These are phyloP conservation scores for Fusarium poae DNA, from an alignment of 2,329 filamentous ascomycete species.

Conservation along the genomic window DNA sequence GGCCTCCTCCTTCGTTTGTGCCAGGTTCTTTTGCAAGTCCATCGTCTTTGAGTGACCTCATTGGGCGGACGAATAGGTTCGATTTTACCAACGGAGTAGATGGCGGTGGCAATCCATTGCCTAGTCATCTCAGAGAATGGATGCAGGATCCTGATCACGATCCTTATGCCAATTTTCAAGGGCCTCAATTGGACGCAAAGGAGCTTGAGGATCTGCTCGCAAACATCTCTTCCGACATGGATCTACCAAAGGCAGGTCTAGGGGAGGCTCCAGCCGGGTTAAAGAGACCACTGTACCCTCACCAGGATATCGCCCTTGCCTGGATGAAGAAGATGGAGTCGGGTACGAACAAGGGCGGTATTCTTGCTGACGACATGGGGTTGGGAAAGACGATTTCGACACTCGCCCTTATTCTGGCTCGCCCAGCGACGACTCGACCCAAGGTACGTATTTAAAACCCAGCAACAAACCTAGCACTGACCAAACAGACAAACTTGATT, in stretches of 20 bases:
- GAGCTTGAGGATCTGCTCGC: conserved; percentile 78
- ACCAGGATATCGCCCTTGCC: conserved; percentile 84
- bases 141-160: conserved; percentile 48
- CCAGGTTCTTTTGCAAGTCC: conserved; percentile 15
- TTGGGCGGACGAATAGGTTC: conserved; percentile 55
- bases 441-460: conserved; percentile 48
- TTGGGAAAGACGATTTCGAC: conserved; percentile 91
- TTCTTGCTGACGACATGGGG: conserved; percentile 94
- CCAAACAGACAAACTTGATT: conserved; percentile 80
- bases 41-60: conserved; percentile 52
- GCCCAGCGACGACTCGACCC: conserved; percentile 65
- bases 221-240: conserved; percentile 80
- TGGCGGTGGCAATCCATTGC: conserved; percentile 54
- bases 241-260: conserved; percentile 71
- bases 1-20: not conserved
- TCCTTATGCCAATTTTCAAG: conserved; percentile 48
- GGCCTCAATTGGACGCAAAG: conserved; percentile 62
- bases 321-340: conserved; percentile 89
- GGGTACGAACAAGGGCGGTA: conserved; percentile 84
- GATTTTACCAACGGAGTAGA: conserved; percentile 56
- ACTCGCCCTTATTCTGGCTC: conserved; percentile 79
- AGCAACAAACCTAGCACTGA: conserved; percentile 40
- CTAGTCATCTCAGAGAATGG: conserved; percentile 51
- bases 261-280: conserved; percentile 78
- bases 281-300: conserved; percentile 77